Base-by-base conservation (phyloP, 176 grass and related monocot species). In the Oryza punctata region DNA sequence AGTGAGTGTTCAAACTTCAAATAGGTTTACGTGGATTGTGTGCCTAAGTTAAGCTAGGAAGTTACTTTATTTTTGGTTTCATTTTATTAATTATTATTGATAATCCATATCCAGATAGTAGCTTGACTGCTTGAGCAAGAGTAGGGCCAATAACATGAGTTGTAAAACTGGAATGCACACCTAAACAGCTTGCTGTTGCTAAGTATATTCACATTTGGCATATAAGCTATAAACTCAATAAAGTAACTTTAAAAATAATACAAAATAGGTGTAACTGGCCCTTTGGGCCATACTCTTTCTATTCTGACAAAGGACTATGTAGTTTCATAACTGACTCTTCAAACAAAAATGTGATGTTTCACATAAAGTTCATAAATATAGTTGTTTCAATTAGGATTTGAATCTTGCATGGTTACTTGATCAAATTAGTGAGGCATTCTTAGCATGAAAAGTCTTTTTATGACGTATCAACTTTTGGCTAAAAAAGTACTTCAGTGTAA, bases 331-430 rank as follows among this genome's bases (percentile, higher is more conserved):
- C n/a, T 26, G 40, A 12, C 41, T 45, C 33, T 18, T 80, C 11
- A 68, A 68, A 66, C 21, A 68, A 6, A 30, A 69, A n/a, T 65
- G 13, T n/a, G 38, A 44, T 46, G 2, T 67, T 76, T 27, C 13
- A 65, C 61, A 76, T 67, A 28, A 46, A 27, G n/a, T 45, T 8
- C 3, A 70, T 38, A 81, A 57, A 81, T 69, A 11, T 54, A 40
- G 37, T 54, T 54, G 25, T 35, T 37, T 15, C 46, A 49, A 15
- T 57, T 70, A 49, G 7, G 15, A 46, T 67, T 67, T 52, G 18
- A 67, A 76, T 68, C 19, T 84, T 54, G 13, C 46, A 59, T 54
- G 26, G 44, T 28, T 75, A 54, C 19, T 76, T 76, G 29, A 54
- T 84, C 15, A 13, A 41, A 12, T 25, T 73, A 82, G 23, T 18